phyloP scores from a whole-genome alignment of 106 monocot genomes.

The Agapanthus africanus region DNA sequence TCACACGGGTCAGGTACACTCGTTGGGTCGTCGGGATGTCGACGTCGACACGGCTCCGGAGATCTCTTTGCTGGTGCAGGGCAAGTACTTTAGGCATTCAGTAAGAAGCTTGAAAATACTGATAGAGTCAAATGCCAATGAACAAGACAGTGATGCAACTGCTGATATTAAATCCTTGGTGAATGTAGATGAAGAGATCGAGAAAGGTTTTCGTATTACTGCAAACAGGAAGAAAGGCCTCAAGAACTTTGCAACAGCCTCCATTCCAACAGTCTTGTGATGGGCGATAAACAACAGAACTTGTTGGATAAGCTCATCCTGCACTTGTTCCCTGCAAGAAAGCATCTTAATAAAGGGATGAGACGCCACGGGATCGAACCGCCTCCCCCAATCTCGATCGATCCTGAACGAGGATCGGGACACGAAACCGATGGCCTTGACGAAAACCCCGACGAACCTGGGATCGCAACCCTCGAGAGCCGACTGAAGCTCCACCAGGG shows the following conservation, averaged over 20 bases:
- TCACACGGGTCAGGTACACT: too few relatives aligned
- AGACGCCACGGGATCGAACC: too few relatives aligned
- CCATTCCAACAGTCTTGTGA: slow-evolving; percentile 29
- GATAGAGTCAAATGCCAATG: slow-evolving; percentile 29
- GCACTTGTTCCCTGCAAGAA: slow-evolving; percentile 32
- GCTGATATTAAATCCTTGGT: slow-evolving; percentile 57
- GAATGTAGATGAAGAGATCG: slow-evolving; percentile 26
- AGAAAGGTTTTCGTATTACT: slow-evolving; percentile 32
- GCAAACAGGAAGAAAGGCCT: slow-evolving; percentile 71
- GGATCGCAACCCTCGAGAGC: too few relatives aligned
- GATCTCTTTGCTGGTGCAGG: slow-evolving; percentile 31
- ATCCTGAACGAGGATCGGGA: too few relatives aligned
- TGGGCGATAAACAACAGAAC: slow-evolving; percentile 54
- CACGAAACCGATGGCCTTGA: too few relatives aligned
- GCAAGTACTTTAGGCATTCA: slow-evolving; percentile 47
- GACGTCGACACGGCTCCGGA: too few relatives aligned
- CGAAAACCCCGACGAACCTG: too few relatives aligned
- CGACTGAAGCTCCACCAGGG: too few relatives aligned
- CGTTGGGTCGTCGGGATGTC: too few relatives aligned
- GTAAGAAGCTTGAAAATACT: slow-evolving; percentile 52
- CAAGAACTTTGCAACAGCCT: slow-evolving; percentile 50
- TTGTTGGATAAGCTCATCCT: slow-evolving; percentile 62
- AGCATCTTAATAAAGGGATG: too few relatives aligned
- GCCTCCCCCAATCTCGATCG: too few relatives aligned
- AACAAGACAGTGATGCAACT: slow-evolving; percentile 53